Conservation (phyloP, 2,329 filamentous ascomycete species). For the Madurella mycetomatis region DNA sequence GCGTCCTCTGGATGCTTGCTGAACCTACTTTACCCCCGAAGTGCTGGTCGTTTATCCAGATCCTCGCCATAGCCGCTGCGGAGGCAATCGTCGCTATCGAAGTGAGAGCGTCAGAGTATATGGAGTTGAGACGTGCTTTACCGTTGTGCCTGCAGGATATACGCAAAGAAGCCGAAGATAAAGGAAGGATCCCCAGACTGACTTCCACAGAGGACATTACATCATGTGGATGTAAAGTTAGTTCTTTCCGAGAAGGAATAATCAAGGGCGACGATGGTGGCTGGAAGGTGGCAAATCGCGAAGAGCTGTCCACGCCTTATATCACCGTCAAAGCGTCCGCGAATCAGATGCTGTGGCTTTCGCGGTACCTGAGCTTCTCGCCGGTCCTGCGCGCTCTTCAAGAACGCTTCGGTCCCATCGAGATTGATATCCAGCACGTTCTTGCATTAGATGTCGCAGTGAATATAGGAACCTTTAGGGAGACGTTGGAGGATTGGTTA, state of each 20-base stretch:
- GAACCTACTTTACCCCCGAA: not conserved
- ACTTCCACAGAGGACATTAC: not conserved
- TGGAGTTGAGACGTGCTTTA: slow-evolving; percentile 1
- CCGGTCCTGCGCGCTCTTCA: slow-evolving; percentile 2
- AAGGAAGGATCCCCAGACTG: not conserved
- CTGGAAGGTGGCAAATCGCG: not conserved
- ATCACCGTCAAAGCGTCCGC: slow-evolving; percentile 1
- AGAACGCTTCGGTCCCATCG: not conserved
- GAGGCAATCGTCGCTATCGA: slow-evolving; percentile 3
- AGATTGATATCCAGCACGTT: not conserved
- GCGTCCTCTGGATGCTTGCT: slow-evolving; percentile 3
- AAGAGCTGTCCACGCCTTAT: not conserved
- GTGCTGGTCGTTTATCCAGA: slow-evolving; percentile 1
- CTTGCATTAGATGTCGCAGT: not conserved
- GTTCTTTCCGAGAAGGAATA: not conserved
- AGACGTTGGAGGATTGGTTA: not conserved
- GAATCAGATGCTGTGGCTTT: slow-evolving; percentile 9
- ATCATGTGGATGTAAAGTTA: not conserved
- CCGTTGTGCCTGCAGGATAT: slow-evolving; percentile 6
- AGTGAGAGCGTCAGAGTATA: slow-evolving; percentile 2
- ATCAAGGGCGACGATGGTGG: not conserved
- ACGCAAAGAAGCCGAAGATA: slow-evolving; percentile 2
- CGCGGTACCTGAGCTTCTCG: slow-evolving; percentile 4
- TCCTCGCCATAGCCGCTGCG: slow-evolving; percentile 3
- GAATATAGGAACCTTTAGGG: not conserved